Base-by-base conservation (phyloP, 345 rosid genomes). In the Boechera divaricarpa region DNA sequence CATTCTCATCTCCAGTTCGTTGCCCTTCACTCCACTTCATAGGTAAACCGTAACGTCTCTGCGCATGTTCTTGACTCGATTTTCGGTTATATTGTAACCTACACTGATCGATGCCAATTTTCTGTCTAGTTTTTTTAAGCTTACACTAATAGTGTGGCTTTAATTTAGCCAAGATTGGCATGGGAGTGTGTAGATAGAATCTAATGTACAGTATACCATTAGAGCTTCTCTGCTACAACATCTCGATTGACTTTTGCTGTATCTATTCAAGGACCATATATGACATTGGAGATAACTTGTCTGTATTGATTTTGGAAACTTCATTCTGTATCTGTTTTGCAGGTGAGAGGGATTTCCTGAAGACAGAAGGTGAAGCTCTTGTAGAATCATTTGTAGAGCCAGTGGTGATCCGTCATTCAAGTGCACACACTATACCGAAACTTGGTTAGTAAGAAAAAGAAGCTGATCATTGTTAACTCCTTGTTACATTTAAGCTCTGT, bases 1-100 rank as follows among this genome's bases (percentile, higher is more conserved):
- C 91, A 29, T 85, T 81, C 73, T 81, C 89, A 53, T 74, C 85
- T 70, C 88, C 87, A 6, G 74, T 86, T 55, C 35, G 59, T 10
- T 87, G 87, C 73, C 87, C 87, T 2, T 87, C 91, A 60, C 82
- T 89, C 32, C 94, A 89, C 63, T 64, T 89, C 64, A 83, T 89
- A 62, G 91, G 91, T 89, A 76, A 73, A 61, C 39, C 7, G 6
- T 12, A 15, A 69, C n/a, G 33, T 36, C 45, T 10, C 24, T 55
- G 3, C 39, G 4, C 65, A 44, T 44, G 57, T 54, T 21, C 59
- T 42, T 52, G 39, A 54, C 51, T 57, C 1, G 15, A 10, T 33
- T 10, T 33, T 49, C 35, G 0, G 28, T 38, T 59, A 1, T 26
- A 8, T 28, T 36, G 32, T 68, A 5, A 28, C 47, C 21, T 36